Evolutionary conservation across 306 rosid genomes (phyloP).

Genomic region (Gynostemma pentaphyllum): DNA sequence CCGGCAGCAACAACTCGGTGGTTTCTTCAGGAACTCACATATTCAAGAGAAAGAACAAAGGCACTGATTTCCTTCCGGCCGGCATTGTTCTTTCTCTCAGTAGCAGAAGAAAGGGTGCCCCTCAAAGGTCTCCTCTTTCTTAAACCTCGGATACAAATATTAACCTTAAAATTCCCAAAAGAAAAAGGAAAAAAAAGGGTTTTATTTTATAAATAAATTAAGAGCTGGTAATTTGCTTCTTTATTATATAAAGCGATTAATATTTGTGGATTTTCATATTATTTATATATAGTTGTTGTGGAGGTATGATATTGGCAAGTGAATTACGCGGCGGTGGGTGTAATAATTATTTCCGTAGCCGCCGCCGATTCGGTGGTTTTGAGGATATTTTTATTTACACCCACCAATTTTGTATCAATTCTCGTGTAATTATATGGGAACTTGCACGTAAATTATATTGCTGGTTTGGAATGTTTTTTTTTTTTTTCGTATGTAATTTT

Average conservation of each 20-base stretch:
- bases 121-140: conserved; percentile 93
- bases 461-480: neutral
- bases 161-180: neutral
- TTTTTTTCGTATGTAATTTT: neutral
- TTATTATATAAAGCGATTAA: neutral
- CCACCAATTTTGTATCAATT: conserved; percentile 8
- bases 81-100: conserved; percentile 62
- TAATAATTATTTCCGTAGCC: neutral
- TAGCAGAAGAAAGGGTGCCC: conserved; percentile 92
- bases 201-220: neutral
- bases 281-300: neutral
- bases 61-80: conserved; percentile 36
- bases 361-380: neutral
- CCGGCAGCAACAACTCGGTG: neutral
- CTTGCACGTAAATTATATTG: conserved; percentile 5
- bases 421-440: conserved; percentile 4
- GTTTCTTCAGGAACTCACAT: conserved; percentile 3
- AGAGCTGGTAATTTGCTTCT: neutral
- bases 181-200: neutral
- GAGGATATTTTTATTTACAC: neutral
- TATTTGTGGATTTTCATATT: neutral
- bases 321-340: conserved; percentile 7
- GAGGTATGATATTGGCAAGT: neutral
- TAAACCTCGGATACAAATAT: conserved; percentile 10
- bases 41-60: conserved; percentile 34